Evolutionary conservation across 2,329 filamentous ascomycete genomes (phyloP), one percentile per base, ranked within the genome.

Genomic region (Colletotrichum melonis): DNA sequence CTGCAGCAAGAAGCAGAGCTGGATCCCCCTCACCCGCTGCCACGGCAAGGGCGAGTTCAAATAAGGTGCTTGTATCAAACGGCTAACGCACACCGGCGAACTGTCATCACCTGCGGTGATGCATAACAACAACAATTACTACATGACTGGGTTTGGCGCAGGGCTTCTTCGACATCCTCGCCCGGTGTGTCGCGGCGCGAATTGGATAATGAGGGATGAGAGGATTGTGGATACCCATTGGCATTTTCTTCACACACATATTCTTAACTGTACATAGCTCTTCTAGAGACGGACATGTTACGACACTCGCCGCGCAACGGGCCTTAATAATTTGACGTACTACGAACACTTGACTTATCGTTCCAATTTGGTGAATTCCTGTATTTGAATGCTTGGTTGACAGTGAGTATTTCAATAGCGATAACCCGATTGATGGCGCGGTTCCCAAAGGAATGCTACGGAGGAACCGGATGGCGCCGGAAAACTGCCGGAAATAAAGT

Each of bases 1-100:
- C 49, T 74, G 63, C 68, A 35, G 55, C 58, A 63, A 72, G 64
- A 58, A 72, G 46, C 69, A 72, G 57, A 52, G 49, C 8, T 35
- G 14, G 14, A 63, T 72, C 52, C 69, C 69, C 0, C 35, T 63
- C 1, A 38, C 57, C 19, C 57, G 49, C 38, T 68, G 64, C 58
- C 19, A 68, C 19, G 57, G 64, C 19, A 4, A 14, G 16, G 69
- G 57, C 9, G 38, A 63, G 46, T 68, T 72, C 35, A n/a, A n/a
- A 1, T 68, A 58, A 67, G 32, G n/a, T n/a, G n/a, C n/a, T n/a
- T n/a, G n/a, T n/a, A n/a, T n/a, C n/a, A n/a, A n/a, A n/a, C n/a
- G n/a, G n/a, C n/a, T n/a, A n/a, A n/a, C n/a, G n/a, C n/a, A n/a
- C n/a, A n/a, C 35, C 14, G 35, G 14, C 35, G 11, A 42, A 16